Evolutionary conservation across 257 asterid species (phyloP).

Genomic region (Anisodus acutangulus): DNA sequence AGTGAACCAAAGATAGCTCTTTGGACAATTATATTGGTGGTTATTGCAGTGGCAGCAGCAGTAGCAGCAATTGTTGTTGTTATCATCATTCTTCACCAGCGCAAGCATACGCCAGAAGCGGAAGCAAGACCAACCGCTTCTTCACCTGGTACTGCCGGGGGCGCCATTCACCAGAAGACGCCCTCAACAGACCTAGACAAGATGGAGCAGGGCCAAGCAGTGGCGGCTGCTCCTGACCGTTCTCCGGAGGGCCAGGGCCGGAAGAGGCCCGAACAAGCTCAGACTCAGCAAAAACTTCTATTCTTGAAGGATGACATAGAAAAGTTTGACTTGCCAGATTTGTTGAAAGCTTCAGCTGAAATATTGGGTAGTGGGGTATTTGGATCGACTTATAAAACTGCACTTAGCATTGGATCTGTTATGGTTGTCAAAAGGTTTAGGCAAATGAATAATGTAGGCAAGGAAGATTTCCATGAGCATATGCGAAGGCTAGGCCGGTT

Average conservation of each 20-base stretch:
- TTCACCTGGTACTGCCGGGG: background rate
- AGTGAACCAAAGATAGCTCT: conserved; percentile 41
- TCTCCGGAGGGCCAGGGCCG: background rate
- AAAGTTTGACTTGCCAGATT: conserved; percentile 75
- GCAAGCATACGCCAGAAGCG: conserved; percentile 33
- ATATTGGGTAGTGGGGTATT: conserved; percentile 78
- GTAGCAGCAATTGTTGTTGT: conserved; percentile 53
- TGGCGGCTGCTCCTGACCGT: conserved; percentile 37
- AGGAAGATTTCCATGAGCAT: conserved; percentile 80
- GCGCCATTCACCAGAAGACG: background rate
- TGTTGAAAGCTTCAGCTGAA: conserved; percentile 92
- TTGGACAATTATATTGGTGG: conserved; percentile 43
- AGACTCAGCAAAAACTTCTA: conserved; percentile 50
- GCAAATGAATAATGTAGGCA: conserved; percentile 79
- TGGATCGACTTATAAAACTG: conserved; percentile 87
- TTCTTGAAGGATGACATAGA: conserved; percentile 60
- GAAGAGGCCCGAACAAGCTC: conserved; percentile 42
- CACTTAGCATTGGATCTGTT: conserved; percentile 42
- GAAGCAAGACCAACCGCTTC: background rate
- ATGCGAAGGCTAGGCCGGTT: conserved; percentile 86
- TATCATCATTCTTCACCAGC: conserved; percentile 57
- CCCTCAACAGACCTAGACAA: conserved; percentile 45
- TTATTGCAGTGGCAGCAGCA: conserved; percentile 47
- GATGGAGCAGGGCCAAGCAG: conserved; percentile 47
- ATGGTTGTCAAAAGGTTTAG: conserved; percentile 86